Base-by-base conservation (phyloP, 768 basidiomycete species). In the Clitopilus passeckerianus region DNA sequence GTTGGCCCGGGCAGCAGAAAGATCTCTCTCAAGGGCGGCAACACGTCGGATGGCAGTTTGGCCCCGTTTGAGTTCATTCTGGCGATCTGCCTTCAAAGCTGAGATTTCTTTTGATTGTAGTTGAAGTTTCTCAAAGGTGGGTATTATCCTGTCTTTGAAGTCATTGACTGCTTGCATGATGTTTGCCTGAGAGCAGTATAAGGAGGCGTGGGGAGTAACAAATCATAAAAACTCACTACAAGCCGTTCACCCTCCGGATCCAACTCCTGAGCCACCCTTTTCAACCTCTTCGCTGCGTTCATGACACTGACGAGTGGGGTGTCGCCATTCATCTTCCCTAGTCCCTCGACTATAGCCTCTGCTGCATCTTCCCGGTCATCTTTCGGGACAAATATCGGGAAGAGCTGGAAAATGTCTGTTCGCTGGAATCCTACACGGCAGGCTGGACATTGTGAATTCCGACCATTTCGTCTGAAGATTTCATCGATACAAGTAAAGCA, bases 131-230 rank as follows among this genome's bases (percentile, higher is more conserved):
- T 60, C 63, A 57, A 77, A 79, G 0, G 75, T 16, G 7, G 80
- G 80, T 15, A 73, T 64, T 15, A 80, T 75, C 6, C 78, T 75
- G 18, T 72, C 64, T 35, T 71, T 73, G 62, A 82, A 80, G 54
- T 78, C 72, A 23, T 70, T 65, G 5, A 80, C 61, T 2, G 77
- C 75, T 43, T 67, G 60, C n/a, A 75, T 60, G 6, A 81, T 63
- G 46, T 61, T 58, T 2, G 59, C 57, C 79, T 80, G 53, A 14
- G 16, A 33, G 24, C 22, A 18, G 14, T 35, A 23, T 10, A 54
- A 53, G 34, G 37, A 20, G 33, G 14, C 22, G 43, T 57, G 54
- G 16, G 37, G 34, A 56, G 16, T 23, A 12, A 18, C 16, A 10
- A 50, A 50, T 2, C n/a, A 41, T 14, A 23, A 41, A 18, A 16